Base-by-base conservation (phyloP, 73 alveolate genomes). In the Paramecium pentaurelia region DNA sequence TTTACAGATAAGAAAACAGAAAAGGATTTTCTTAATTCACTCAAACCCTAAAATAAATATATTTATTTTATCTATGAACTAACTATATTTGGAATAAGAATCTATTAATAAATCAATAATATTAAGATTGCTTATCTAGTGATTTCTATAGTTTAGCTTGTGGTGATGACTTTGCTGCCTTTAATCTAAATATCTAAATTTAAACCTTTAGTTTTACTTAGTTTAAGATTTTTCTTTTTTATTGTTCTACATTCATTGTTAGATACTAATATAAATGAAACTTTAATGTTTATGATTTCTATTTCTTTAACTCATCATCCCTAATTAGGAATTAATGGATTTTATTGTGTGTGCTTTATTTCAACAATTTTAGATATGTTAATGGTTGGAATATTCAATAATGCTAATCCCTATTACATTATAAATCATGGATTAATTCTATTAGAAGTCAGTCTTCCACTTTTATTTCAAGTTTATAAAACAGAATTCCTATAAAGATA, bases 1-100 rank as follows among this genome's bases (percentile, higher is more conserved):
- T 73, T 73, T 73, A 40, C 60, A 36, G 87, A 73, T 73, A 73
- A 73, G 11, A 37, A 34, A 73, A 73, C 87, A 37, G 87, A 73
- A 73, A 73, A 73, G 47, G 87, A 73, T 73, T 73, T 37, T 73
- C 30, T 73, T 7, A 73, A 40, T 38, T 73, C 14, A 36, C 58
- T 73, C 18, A 73, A 73, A 5, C 87, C 60, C 2, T 44, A 73
- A 36, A 30, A 73, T 12, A 36, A 73, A 37, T 73, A 73, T 37
- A 73, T 38, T 5, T 73, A 16, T 73, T 6, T 36, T 30, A 22
- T 40, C 2, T 73, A 73, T 14, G 87, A 73, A 73, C 16, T 73
- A 36, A 38, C 60, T 6, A 40, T 73, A 3, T 25, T 73, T 12
- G 60, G 58, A 37, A 40, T 34, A 4, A 20, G 58, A 30, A 73